Percentiles rank a stretch among this genome's conserved stretches.
These are phyloP conservation scores for Nepenthes gracilis DNA, from an alignment of 148 eudicot species.

Conservation along the genomic window DNA sequence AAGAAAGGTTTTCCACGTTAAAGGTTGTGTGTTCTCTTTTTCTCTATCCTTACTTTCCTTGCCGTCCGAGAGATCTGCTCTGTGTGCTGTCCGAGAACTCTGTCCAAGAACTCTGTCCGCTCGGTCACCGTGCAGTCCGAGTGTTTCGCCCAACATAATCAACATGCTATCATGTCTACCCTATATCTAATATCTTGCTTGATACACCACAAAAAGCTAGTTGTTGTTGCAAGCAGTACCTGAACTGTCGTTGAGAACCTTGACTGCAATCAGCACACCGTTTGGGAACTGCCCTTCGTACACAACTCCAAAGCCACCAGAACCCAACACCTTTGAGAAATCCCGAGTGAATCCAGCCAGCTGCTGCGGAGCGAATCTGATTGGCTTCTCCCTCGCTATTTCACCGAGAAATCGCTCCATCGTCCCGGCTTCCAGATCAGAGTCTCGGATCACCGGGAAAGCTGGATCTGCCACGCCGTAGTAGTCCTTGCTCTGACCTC, in stretches of 20 bases:
- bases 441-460: neutral
- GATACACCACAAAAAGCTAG: too few relatives aligned
- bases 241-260: conserved; percentile 12
- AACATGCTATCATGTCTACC: too few relatives aligned
- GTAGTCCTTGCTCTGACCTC: too few relatives aligned
- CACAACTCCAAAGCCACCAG: conserved; percentile 25
- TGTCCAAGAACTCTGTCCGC: too few relatives aligned
- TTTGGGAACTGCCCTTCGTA: conserved; percentile 23
- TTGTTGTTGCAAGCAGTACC: neutral
- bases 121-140: too few relatives aligned
- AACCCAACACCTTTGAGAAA: conserved; percentile 17
- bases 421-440: conserved; percentile 8
- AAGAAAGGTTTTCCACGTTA: too few relatives aligned
- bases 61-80: too few relatives aligned
- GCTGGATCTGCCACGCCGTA: neutral
- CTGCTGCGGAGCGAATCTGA: conserved; percentile 17
- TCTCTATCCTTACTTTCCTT: too few relatives aligned
- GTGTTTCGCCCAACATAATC: too few relatives aligned
- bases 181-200: too few relatives aligned
- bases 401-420: conserved; percentile 25
- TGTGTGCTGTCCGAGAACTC: too few relatives aligned
- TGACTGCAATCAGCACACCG: conserved; percentile 14
- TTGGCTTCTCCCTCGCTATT: conserved; percentile 26
- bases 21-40: too few relatives aligned
- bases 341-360: conserved; percentile 12